Evolutionary conservation across 2,329 filamentous ascomycete genomes (phyloP).

Genomic region (Colletotrichum gloeosporioides): DNA sequence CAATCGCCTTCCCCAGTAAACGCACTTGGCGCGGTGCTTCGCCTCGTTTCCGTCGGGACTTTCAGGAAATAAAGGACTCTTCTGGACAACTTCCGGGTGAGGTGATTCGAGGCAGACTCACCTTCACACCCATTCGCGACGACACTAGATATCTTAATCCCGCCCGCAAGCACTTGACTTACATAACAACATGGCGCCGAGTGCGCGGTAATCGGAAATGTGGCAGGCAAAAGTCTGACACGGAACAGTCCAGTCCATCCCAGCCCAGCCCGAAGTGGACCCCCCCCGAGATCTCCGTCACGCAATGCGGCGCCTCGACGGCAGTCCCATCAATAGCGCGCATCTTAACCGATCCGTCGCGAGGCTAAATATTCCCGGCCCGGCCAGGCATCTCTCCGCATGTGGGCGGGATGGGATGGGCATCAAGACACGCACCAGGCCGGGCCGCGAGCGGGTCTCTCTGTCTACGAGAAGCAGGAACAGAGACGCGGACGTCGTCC

Average conservation of each 20-base stretch:
- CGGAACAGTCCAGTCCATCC: neutral
- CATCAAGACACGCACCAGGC: neutral
- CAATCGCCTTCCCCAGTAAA: neutral
- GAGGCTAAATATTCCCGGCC: neutral
- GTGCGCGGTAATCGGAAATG: neutral
- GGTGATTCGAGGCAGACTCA: neutral
- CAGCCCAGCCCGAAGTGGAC: neutral
- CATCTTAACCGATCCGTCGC: neutral
- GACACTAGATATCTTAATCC: neutral
- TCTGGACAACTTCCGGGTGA: neutral
- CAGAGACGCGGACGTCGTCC: neutral
- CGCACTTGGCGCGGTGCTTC: neutral
- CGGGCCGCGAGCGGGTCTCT: neutral
- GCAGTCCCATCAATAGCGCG: neutral
- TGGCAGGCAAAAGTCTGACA: neutral
- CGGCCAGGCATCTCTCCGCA: neutral
- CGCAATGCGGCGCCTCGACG: neutral
- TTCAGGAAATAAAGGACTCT: neutral
- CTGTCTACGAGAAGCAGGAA: neutral
- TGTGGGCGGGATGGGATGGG: neutral
- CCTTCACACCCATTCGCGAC: neutral
- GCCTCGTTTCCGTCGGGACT: neutral
- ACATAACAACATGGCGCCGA: neutral
- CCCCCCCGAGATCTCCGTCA: neutral
- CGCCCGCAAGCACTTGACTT: neutral